Evolutionary conservation across 805 yeast species (phyloP), one percentile per base, ranked within the genome.

Genomic region (Huiozyma sinensis): DNA sequence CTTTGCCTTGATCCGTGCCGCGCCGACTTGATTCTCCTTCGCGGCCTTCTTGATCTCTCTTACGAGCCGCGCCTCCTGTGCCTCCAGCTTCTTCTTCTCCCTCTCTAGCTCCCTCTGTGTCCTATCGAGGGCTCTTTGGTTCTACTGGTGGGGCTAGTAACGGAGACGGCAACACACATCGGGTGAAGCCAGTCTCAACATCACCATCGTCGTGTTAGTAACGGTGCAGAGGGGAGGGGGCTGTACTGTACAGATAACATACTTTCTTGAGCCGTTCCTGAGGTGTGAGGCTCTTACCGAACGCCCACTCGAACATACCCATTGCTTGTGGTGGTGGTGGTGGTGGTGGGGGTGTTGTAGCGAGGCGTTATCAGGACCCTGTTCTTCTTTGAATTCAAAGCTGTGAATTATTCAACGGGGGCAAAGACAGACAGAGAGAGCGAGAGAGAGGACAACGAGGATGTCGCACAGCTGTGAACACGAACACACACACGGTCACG

Each of bases 1-100:
- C 61, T 87, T 85, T 32, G 98, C 97, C 70, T 92, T 96, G 36
- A 94, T 83, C 66, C 87, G 88, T 44, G 95, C 88, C 9, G 95
- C 87, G 37, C 82, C 77, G 45, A 85, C 72, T 64, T 90, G 97
- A 37, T 95, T 95, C 49, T 71, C 79, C 60, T 88, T 89, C 4
- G 97, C 98, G 8, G 90, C 77, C 61, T 83, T 87, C 63, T 89
- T 89, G 58, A 92, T 90, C 44, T 92, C 98, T 30, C 71, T 59
- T 32, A 87, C 73, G 35, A 92, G 71, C 60, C 83, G 85, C 75
- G 88, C 89, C 64, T 92, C 98, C 64, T 94, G 98, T 44, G 73
- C 77, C 61, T 90, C 96, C 35, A 92, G 68, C 60, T 92, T 88
- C 48, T 73, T 69, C 46, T 86, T 79, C 63, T 92, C 99, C 47